Evolutionary conservation across 2,329 filamentous ascomycete species (phyloP).

Genomic region (Didymella sp.): DNA sequence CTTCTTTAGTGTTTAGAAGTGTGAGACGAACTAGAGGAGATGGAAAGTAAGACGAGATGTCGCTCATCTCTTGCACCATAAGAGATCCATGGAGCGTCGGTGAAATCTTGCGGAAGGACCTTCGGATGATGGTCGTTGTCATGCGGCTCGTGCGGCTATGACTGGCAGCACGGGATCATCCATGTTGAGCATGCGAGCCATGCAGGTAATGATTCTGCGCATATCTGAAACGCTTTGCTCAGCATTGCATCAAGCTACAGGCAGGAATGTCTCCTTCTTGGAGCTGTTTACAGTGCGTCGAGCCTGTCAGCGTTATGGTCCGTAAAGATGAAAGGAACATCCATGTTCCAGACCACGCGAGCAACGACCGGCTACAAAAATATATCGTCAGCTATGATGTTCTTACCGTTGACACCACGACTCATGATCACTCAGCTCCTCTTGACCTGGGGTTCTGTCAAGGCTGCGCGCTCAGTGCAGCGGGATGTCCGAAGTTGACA

Average conservation of each 20-base stretch:
- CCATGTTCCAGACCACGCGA: conserved; percentile 35
- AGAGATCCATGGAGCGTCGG: conserved; percentile 2
- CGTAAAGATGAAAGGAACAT: conserved; percentile 1
- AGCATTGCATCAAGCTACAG: conserved; percentile 3
- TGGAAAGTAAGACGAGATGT: background rate
- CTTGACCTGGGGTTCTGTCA: conserved; percentile 7
- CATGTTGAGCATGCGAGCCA: conserved; percentile 15
- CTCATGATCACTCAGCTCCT: conserved; percentile 14
- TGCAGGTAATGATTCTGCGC: conserved; percentile 21
- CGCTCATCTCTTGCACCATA: background rate
- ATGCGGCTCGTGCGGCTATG: conserved; percentile 15
- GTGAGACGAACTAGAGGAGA: background rate
- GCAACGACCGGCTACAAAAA: conserved; percentile 26
- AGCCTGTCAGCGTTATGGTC: conserved; percentile 7
- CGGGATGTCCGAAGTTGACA: conserved; percentile 16
- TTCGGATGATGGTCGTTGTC: background rate
- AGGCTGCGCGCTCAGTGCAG: conserved; percentile 11
- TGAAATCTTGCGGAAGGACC: conserved; percentile 9
- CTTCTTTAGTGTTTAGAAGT: background rate
- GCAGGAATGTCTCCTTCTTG: background rate
- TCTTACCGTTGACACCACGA: conserved; percentile 4
- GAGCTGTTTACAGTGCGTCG: conserved; percentile 2
- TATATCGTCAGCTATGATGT: conserved; percentile 15
- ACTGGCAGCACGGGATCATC: conserved; percentile 15
- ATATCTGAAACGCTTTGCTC: conserved; percentile 8